Conservation (phyloP, 1,139 yeast genomes). For the Candida sanyaensis region DNA sequence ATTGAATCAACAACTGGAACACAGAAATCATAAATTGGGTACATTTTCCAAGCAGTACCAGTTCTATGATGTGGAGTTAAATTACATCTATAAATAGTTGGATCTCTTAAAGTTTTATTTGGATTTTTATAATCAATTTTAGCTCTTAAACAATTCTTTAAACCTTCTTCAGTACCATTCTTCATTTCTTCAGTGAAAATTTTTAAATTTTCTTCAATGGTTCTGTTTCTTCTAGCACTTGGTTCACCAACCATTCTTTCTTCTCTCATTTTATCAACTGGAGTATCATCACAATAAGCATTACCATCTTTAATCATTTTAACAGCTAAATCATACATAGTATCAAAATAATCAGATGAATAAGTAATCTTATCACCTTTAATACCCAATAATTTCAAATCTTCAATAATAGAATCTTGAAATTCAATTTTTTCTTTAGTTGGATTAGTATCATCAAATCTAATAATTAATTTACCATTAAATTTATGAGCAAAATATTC, state of each 20-base stretch:
- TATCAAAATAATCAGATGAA: slow-evolving; percentile 89
- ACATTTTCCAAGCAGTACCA: slow-evolving; percentile 87
- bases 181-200: slow-evolving; percentile 90
- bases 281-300: slow-evolving; percentile 97
- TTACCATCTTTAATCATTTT: slow-evolving; percentile 89
- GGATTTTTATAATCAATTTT: slow-evolving; percentile 87
- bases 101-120: slow-evolving; percentile 95
- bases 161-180: slow-evolving; percentile 87
- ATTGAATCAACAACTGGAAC: slow-evolving; percentile 92
- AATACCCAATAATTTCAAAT: slow-evolving; percentile 83
- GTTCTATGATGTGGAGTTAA: slow-evolving; percentile 97
- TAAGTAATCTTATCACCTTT: slow-evolving; percentile 85
- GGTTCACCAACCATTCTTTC: slow-evolving; percentile 97
- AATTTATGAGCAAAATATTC: slow-evolving; percentile 93
- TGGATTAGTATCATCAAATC: slow-evolving; percentile 98
- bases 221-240: slow-evolving; percentile 84
- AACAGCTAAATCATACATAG: slow-evolving; percentile 84
- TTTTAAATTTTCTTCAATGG: slow-evolving; percentile 85
- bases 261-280: slow-evolving; percentile 92
- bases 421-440: slow-evolving; percentile 91
- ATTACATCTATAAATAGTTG: slow-evolving; percentile 95
- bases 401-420: slow-evolving; percentile 90
- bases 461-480: slow-evolving; percentile 90
- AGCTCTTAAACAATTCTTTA: slow-evolving; percentile 89
- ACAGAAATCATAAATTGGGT: slow-evolving; percentile 98